Base-by-base conservation (phyloP, 345 rosid species). In the Pistacia atlantica region DNA sequence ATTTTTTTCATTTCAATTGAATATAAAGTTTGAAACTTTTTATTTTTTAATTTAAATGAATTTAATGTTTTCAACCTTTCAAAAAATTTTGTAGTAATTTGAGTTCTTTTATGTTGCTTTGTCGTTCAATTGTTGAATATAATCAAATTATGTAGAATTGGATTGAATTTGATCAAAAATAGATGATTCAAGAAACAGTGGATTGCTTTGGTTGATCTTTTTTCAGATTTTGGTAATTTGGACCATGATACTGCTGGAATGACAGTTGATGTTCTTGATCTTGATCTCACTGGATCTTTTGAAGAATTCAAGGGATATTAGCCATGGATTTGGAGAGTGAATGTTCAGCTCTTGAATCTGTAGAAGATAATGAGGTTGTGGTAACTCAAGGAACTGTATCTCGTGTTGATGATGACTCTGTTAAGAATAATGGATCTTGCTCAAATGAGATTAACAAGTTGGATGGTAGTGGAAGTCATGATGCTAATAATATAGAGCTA, bases 261-360 rank as follows among this genome's bases (percentile, higher is more conserved):
- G 88, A 74, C 79, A 74, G 89, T 80, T 85, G 63, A 64, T 79
- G 77, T 71, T 89, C 85, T 85, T 84, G 86, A 82, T 87, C 91
- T 84, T 86, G 90, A 87, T 87, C 88, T 73, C 75, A 22, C 69
- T 69, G 80, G 38, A 61, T 77, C 64, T 54, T 68, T 67, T 37
- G 71, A 65, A 31, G 75, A 22, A 60, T 65, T 72, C 65, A 71
- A 68, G 70, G 77, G 58, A 28, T 38, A 68, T 46, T 73, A 17
- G 58, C 49, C 28, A 88, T 88, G 92, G 90, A 87, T 82, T 74
- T 76, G 80, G 86, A 78, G 73, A 79, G 67, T 79, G 88, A 84
- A 63, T 55, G 69, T 71, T 79, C 83, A 77, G 85, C 74, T 49
- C 79, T 74, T 82, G 90, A 87, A 66, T 85, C 86, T 64, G 87